Percentiles rank a stretch among this genome's conserved stretches.
phyloP scores from a whole-genome alignment of 1,284 basidiomycete species.

The Moesziomyces parantarcticus region DNA sequence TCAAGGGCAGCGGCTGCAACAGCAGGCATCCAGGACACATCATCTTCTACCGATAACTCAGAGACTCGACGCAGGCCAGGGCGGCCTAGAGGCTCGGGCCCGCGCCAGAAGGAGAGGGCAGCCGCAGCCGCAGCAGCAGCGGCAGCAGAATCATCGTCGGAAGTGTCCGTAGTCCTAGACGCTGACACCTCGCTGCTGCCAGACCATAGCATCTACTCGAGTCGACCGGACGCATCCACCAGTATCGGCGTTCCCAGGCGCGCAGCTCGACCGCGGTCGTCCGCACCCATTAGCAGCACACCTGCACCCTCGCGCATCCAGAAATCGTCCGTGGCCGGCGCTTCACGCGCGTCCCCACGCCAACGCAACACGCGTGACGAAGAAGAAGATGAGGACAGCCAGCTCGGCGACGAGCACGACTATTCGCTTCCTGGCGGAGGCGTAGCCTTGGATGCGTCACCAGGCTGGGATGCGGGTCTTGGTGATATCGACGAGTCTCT shows the following conservation, averaged over 20 bases:
- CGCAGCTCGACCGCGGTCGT: slow-evolving; percentile 8
- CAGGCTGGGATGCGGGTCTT: slow-evolving; percentile 18
- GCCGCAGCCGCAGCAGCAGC: slow-evolving; percentile 17
- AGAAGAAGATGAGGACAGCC: slow-evolving; percentile 21
- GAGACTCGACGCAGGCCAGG: slow-evolving; percentile 14
- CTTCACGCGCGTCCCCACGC: not conserved
- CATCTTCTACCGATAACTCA: slow-evolving; percentile 15
- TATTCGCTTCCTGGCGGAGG: slow-evolving; percentile 8
- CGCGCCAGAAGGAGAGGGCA: slow-evolving; percentile 13
- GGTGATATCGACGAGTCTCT: slow-evolving; percentile 15
- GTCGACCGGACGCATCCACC: slow-evolving; percentile 21
- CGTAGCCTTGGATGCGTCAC: slow-evolving; percentile 7
- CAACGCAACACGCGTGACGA: slow-evolving; percentile 3
- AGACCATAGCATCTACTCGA: slow-evolving; percentile 6
- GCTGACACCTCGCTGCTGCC: not conserved
- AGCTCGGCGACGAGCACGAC: slow-evolving; percentile 19
- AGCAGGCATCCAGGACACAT: slow-evolving; percentile 8
- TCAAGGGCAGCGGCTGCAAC: slow-evolving; percentile 5
- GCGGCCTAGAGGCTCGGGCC: slow-evolving; percentile 24
- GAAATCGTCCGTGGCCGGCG: slow-evolving; percentile 7
- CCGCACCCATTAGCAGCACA: slow-evolving; percentile 43
- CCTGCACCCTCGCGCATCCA: slow-evolving; percentile 33
- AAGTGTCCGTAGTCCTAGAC: not conserved
- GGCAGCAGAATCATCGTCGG: slow-evolving; percentile 3
- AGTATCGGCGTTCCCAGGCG: slow-evolving; percentile 32